These are phyloP conservation scores for Albophoma yamanashiensis DNA, from an alignment of 2,329 filamentous ascomycete genomes.

Conservation along the genomic window DNA sequence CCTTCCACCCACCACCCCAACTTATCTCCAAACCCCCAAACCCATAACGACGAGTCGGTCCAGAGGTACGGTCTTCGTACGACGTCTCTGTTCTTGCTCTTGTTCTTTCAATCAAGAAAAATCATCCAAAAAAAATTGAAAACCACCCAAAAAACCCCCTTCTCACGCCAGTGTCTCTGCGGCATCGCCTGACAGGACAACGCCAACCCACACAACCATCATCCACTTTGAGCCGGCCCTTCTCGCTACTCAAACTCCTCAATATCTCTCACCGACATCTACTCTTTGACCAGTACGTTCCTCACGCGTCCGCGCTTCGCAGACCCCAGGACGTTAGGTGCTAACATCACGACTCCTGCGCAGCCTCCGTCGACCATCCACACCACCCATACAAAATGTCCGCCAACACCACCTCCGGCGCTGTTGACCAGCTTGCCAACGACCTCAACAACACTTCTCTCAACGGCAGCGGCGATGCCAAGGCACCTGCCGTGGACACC, in stretches of 20 bases:
- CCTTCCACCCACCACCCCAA: constrained; percentile 35
- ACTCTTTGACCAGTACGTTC: background rate
- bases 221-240: constrained; percentile 2
- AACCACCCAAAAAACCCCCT: constrained; percentile 50
- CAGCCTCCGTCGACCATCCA: constrained; percentile 4
- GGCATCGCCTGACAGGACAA: constrained; percentile 16
- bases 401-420: constrained; percentile 44
- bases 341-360: background rate
- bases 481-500: constrained; percentile 64
- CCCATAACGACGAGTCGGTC: constrained; percentile 35
- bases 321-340: background rate
- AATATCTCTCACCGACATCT: constrained; percentile 1
- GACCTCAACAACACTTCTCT: constrained; percentile 65
- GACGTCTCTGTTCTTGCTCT: constrained; percentile 50
- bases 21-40: constrained; percentile 33
- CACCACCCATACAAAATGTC: constrained; percentile 38
- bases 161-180: constrained; percentile 20
- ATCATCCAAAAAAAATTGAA: constrained; percentile 50
- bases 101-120: constrained; percentile 38
- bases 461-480: constrained; percentile 56
- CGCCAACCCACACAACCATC: constrained; percentile 3
- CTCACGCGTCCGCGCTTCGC: background rate
- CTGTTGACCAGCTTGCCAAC: constrained; percentile 71
- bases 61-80: constrained; percentile 49
- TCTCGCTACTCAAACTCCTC: constrained; percentile 12